Evolutionary conservation across 192 early-diverging fungal species (phyloP), one percentile per base, ranked within the genome.

Genomic region (Globomyces pollinis-pini): DNA sequence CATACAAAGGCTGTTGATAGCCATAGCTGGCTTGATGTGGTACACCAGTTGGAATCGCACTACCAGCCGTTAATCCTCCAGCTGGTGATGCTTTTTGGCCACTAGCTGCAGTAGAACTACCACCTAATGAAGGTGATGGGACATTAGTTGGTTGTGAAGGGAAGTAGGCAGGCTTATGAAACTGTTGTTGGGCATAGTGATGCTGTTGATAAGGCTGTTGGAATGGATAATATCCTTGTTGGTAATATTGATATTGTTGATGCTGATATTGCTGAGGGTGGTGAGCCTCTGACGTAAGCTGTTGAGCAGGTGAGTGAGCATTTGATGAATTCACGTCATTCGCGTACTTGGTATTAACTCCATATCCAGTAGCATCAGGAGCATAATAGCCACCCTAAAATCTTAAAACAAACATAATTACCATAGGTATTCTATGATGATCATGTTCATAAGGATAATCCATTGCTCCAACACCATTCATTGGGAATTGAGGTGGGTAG

Each of bases 141-240:
- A 26, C 44, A 12, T 26, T 26, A 26, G 44, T 26, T 26, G 44
- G 21, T 15, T 21, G 44, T 47, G 7, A 20, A 26, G 6, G 23
- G n/a, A 55, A 55, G 9, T 41, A 23, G 7, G 29, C 38, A 55
- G 29, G 33, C 29, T 28, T 28, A 41, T 18, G 18, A 7, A 28
- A 28, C 11, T 20, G 23, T 28, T 55, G 21, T 12, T 55, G 29
- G 9, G 21, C 35, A 34, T 55, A 55, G 6, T 33, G 23, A n/a
- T 24, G 53, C 7, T 20, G 23, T 41, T 55, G 53, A 31, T 55
- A 55, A 41, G 53, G 35, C 23, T 55, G 53, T 55, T 55, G 53
- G 35, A 38, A 41, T 21, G 29, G 38, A 23, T 55, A 23, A n/a
- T 55, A 21, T 31, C 29, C 33, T 8, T 55, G 33, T 24, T 55